Evolutionary conservation across 768 basidiomycete genomes (phyloP), one percentile per base, ranked within the genome.

Genomic region (Lanmaoa pseudosensibilis): DNA sequence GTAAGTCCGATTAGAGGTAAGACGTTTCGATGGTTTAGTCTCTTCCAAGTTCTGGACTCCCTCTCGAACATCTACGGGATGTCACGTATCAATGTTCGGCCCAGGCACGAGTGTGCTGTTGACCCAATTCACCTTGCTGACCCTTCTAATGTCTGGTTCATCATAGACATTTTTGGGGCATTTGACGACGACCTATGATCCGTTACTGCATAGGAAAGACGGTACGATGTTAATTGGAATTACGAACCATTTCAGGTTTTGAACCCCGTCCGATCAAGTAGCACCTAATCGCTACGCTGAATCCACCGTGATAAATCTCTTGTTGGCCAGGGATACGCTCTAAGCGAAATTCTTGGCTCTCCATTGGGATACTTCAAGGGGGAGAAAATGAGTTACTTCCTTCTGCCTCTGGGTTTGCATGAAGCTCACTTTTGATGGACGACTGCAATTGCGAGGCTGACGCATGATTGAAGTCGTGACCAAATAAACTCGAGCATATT

Each of bases 1-100:
- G 61, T 49, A n/a, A 63, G 18, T 9, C 56, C 61, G 2, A 62
- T 54, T 1, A 62, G 30, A 39, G 61, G 61, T 8, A 63, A 32
- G 21, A 62, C 19, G 19, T 62, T 62, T 21, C 5, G 45, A 23
- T 62, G 61, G 19, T 40, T 18, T 34, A 63, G 19, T 32, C 15
- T 33, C n/a, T 3, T 34, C 61, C 56, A 58, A 2, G 13, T 51
- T 5, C 21, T 48, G n/a, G 15, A 30, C 25, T 62, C 60, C 40
- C 30, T 41, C 27, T 62, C 52, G 6, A 62, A 62, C 21, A 47
- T 40, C 60, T 62, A 27, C 4, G 2, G 6, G n/a, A 46, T 9
- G 15, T 6, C 19, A 50, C 10, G 45, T 7, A n/a, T 62, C 18
- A 50, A 21, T 34, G 38, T n/a, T 7, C 7, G 7, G 27, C 47